phyloP scores from a whole-genome alignment of 1,139 yeast genomes.

The Yamadazyma songkhlaensis region DNA sequence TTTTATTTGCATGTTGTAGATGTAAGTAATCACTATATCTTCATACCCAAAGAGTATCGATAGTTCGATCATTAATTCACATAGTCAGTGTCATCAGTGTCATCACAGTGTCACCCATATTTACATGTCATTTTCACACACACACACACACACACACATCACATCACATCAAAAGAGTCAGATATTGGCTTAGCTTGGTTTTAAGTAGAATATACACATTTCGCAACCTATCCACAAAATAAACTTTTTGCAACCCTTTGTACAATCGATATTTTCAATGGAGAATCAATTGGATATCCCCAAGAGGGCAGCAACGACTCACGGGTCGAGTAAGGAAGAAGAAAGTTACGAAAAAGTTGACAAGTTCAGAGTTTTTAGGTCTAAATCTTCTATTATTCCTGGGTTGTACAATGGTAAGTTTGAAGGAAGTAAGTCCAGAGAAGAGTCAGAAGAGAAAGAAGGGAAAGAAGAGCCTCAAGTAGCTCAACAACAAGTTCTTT shows the following conservation, averaged over 20 bases:
- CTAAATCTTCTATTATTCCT: constrained; percentile 12
- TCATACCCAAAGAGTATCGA: too few species aligned
- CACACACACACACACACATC: too few species aligned
- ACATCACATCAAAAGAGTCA: too few species aligned
- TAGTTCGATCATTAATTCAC: too few species aligned
- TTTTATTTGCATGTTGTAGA: constrained; percentile 36
- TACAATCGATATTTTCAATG: neutral
- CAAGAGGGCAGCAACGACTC: neutral
- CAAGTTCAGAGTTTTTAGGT: constrained; percentile 5
- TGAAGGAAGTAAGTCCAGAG: too few species aligned
- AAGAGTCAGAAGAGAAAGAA: too few species aligned
- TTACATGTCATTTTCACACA: too few species aligned
- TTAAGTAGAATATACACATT: neutral
- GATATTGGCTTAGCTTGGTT: too few species aligned
- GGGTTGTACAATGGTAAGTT: constrained; percentile 9
- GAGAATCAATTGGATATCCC: neutral
- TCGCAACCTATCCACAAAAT: constrained; percentile 1
- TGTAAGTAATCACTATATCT: too few species aligned
- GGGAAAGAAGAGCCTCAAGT: neutral
- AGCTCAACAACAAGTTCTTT: neutral
- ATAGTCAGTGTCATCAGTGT: too few species aligned
- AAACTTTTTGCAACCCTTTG: constrained; percentile 7
- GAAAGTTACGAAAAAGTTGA: neutral
- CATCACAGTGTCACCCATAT: too few species aligned
- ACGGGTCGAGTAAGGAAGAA: neutral